phyloP scores from a whole-genome alignment of 192 early-diverging fungal genomes.

The Pilaira anomala region DNA sequence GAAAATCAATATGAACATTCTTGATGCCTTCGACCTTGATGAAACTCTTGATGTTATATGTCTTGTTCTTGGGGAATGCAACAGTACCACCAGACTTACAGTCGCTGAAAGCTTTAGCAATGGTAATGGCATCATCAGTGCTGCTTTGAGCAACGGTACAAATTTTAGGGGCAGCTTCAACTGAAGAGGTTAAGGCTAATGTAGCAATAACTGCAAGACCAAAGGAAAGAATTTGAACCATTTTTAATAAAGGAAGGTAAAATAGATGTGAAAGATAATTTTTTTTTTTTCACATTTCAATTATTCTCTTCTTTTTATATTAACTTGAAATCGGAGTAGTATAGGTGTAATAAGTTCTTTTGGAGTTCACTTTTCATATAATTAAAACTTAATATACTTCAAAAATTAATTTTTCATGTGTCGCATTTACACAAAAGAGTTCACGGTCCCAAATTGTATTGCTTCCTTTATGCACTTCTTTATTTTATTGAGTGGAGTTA shows the following conservation, averaged over 20 bases:
- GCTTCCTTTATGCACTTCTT: no score
- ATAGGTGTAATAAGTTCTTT: no score
- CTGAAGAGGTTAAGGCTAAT: conserved; percentile 6
- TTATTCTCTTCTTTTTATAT: no score
- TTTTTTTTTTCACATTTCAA: no score
- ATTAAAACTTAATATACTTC: no score
- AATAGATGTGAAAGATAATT: background rate
- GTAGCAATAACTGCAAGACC: background rate
- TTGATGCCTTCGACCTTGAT: conserved; percentile 3
- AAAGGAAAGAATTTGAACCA: background rate
- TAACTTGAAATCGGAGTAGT: no score
- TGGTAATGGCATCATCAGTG: conserved; percentile 13
- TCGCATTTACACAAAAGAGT: no score
- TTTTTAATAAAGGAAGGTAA: background rate
- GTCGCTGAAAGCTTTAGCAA: conserved; percentile 6
- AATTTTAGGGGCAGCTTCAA: conserved; percentile 8
- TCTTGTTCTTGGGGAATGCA: conserved; percentile 7
- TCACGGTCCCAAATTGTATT: no score
- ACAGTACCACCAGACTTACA: conserved; percentile 23
- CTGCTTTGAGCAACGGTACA: conserved; percentile 13
- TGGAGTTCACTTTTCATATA: no score
- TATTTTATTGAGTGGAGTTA: no score
- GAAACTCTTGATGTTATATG: conserved; percentile 13
- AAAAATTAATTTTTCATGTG: no score
- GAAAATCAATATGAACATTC: conserved; percentile 16